phyloP scores from a whole-genome alignment of 768 basidiomycete species.

The Suillus spraguei region DNA sequence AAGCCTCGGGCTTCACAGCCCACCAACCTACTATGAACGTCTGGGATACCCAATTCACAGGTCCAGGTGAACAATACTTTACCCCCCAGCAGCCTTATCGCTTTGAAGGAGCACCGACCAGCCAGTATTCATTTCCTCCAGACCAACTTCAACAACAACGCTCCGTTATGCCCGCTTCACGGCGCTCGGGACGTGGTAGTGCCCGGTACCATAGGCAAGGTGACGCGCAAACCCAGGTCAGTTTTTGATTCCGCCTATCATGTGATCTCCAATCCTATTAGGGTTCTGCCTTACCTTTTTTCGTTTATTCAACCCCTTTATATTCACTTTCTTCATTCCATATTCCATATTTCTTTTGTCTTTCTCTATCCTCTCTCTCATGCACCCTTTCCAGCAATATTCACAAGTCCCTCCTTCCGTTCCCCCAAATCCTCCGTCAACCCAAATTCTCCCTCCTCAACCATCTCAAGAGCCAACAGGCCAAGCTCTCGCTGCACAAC shows the following conservation, averaged over 20 bases:
- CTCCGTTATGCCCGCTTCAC: constrained; percentile 22
- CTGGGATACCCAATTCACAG: constrained; percentile 22
- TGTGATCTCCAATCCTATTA: background rate
- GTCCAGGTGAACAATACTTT: background rate
- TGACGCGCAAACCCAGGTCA: background rate
- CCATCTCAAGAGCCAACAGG: constrained; percentile 10
- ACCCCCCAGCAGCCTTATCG: constrained; percentile 6
- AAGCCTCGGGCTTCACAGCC: constrained; percentile 34
- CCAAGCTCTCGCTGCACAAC: constrained; percentile 19
- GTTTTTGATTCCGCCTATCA: background rate
- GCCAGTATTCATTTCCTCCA: background rate
- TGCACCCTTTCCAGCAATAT: constrained; percentile 33
- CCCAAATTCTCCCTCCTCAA: constrained; percentile 6
- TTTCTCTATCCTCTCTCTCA: constrained; percentile 16
- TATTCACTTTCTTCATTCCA: background rate
- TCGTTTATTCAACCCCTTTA: background rate
- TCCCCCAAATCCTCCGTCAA: background rate
- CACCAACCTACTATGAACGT: constrained; percentile 48
- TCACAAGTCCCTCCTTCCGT: constrained; percentile 20
- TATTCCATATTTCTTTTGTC: background rate
- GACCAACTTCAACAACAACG: constrained; percentile 13
- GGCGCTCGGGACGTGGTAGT: constrained; percentile 15
- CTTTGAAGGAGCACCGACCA: background rate
- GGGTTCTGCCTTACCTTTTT: background rate
- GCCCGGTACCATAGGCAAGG: background rate